phyloP scores from a whole-genome alignment of 257 asterid genomes.

The Oldenlandia corymbosa region DNA sequence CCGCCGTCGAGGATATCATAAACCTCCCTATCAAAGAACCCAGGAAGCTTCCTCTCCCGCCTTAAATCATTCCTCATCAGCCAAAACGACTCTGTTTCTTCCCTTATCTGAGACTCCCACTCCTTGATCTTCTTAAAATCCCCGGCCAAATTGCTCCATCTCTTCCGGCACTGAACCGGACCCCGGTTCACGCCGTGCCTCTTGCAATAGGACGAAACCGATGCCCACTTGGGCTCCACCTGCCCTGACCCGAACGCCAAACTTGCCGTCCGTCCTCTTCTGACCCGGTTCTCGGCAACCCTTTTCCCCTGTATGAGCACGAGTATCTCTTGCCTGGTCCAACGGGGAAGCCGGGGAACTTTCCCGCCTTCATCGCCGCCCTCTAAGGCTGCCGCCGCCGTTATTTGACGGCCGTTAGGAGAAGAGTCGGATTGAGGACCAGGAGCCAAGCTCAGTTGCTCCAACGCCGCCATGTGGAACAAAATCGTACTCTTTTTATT shows the following conservation, averaged over 20 bases:
- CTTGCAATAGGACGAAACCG: slow-evolving; percentile 78
- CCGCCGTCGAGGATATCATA: slow-evolving; percentile 74
- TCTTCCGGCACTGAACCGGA: slow-evolving; percentile 91
- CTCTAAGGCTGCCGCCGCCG: slow-evolving; percentile 18
- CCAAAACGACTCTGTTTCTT: slow-evolving; percentile 84
- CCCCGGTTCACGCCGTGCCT: slow-evolving; percentile 90
- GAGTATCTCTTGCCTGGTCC: slow-evolving; percentile 88
- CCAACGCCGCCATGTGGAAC: slow-evolving; percentile 49
- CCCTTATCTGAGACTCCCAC: slow-evolving; percentile 58
- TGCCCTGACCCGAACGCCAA: slow-evolving; percentile 63
- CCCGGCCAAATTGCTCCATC: slow-evolving; percentile 92
- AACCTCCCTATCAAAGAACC: slow-evolving; percentile 85
- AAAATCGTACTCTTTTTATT: slow-evolving; percentile 5
- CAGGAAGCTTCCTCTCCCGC: slow-evolving; percentile 80
- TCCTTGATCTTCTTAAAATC: slow-evolving; percentile 89
- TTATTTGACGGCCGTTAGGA: slow-evolving; percentile 38
- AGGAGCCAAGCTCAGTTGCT: slow-evolving; percentile 49
- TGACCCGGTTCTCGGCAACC: slow-evolving; percentile 63
- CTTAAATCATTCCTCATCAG: slow-evolving; percentile 89
- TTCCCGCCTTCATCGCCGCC: slow-evolving; percentile 47
- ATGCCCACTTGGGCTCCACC: slow-evolving; percentile 88
- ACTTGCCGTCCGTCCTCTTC: slow-evolving; percentile 56
- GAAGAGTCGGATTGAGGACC: slow-evolving; percentile 32
- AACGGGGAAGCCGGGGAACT: slow-evolving; percentile 72
- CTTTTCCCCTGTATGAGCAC: slow-evolving; percentile 81